Conservation (phyloP, 176 grass and related monocot genomes). For the Carex parvula region DNA sequence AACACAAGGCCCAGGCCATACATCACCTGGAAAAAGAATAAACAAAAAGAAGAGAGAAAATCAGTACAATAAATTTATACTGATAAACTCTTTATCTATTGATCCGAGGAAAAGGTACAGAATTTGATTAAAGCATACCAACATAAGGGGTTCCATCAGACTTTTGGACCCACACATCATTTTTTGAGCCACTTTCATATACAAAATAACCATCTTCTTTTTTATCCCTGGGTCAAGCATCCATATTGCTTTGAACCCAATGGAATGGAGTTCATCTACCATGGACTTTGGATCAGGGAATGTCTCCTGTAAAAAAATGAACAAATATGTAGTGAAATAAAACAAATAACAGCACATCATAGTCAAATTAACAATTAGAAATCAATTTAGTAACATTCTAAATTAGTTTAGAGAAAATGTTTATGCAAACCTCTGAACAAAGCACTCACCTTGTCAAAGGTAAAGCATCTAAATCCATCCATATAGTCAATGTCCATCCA, state of each 20-base stretch:
- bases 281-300: slow-evolving; percentile 85
- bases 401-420: slow-evolving; percentile 2
- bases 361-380: not conserved
- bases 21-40: slow-evolving; percentile 52
- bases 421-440: not conserved
- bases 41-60: not conserved
- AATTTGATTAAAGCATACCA: slow-evolving; percentile 41
- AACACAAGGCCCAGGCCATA: slow-evolving; percentile 96
- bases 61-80: not conserved
- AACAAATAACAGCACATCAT: not conserved
- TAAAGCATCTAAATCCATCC: slow-evolving; percentile 96
- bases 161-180: slow-evolving; percentile 73
- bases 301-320: slow-evolving; percentile 44
- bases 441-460: slow-evolving; percentile 66
- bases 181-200: slow-evolving; percentile 71
- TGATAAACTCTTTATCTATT: not conserved
- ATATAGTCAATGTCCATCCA: slow-evolving; percentile 99
- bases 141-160: slow-evolving; percentile 54
- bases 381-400: not conserved
- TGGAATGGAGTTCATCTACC: slow-evolving; percentile 64
- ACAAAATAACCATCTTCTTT: slow-evolving; percentile 73
- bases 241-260: slow-evolving; percentile 87
- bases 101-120: not conserved
- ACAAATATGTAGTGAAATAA: not conserved
- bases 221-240: slow-evolving; percentile 99